Base-by-base conservation (phyloP, 2,329 filamentous ascomycete genomes). In the Chalara sp. region DNA sequence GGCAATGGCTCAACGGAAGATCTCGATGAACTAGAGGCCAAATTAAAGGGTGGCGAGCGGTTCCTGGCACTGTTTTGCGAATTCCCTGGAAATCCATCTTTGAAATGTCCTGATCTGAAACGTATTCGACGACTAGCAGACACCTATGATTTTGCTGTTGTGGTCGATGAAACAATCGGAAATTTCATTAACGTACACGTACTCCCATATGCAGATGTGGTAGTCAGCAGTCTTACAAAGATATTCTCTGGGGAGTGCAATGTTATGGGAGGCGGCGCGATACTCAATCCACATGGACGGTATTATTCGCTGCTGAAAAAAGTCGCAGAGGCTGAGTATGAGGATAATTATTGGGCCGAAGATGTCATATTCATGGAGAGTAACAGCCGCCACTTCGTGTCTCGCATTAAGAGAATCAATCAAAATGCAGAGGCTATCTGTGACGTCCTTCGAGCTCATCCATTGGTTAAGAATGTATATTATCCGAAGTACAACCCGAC, bases 221-320 rank as follows among this genome's bases (percentile, higher is more conserved):
- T 97, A 5, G 92, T 96, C 51, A 96, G 89, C 73, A 95, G 89
- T 65, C 75, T 99, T 53, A 97, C 93, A 46, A 99, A 99, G 68
- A 86, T 97, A 49, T 99, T 99, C 71, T 95, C 89, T 50, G 93
- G 93, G 47, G 93, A 96, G 69, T 93, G 89, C 67, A 97, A 99
- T 67, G 93, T 99, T 58, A 97, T 97, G 92, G 93, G 91, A 52
- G 93, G 93, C 50, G 87, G 84, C 57, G 71, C 76, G 44, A 79
- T 84, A 49, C 65, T 84, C 44, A 84, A 84, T 61, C 80, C 80
- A 0, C 79, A 83, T 51, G 74, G 83, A n/a, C 80, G 72, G 44
- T 86, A 85, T 69, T 96, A 96, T 67, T 50, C 66, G 3, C 60
- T 70, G 0, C 69, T 99, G n/a, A 92, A 89, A 65, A 65, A 72